These are phyloP conservation scores for Saksenaea oblongispora DNA, from an alignment of 371 early-diverging fungal species.

Conservation along the genomic window DNA sequence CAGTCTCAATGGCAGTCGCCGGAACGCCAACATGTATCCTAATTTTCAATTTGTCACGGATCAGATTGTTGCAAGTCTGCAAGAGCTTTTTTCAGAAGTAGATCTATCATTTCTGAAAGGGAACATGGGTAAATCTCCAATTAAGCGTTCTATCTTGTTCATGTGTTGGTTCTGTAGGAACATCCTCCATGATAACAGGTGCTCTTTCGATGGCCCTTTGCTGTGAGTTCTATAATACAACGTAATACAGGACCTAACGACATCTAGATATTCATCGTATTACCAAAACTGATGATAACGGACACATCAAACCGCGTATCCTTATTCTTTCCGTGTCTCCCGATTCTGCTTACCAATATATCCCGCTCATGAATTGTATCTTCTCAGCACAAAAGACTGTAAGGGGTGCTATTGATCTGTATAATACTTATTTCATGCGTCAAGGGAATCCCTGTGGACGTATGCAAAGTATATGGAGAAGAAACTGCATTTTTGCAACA, in stretches of 20 bases:
- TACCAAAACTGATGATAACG: constrained; percentile 55
- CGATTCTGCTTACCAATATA: constrained; percentile 88
- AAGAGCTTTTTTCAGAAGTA: constrained; percentile 43
- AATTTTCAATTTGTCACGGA: constrained; percentile 63
- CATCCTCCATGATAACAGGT: constrained; percentile 54
- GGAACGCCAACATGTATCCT: constrained; percentile 65
- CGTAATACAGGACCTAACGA: too few species aligned
- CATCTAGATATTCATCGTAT: constrained; percentile 67
- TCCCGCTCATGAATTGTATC: constrained; percentile 94
- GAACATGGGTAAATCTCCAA: constrained; percentile 39
- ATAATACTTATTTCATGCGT: background rate
- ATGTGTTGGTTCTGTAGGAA: constrained; percentile 18
- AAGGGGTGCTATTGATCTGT: constrained; percentile 20
- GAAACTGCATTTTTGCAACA: constrained; percentile 92
- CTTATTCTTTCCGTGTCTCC: constrained; percentile 84
- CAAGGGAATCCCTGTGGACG: constrained; percentile 84
- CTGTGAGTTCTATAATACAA: constrained; percentile 42
- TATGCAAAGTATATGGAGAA: constrained; percentile 78
- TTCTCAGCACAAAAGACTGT: constrained; percentile 93
- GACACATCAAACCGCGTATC: constrained; percentile 78
- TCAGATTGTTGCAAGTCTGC: constrained; percentile 51
- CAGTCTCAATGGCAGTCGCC: constrained; percentile 22
- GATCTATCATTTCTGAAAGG: constrained; percentile 40
- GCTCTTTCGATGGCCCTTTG: constrained; percentile 64
- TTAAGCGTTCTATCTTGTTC: constrained; percentile 8